phyloP scores from a whole-genome alignment of 495 filamentous ascomycete species.

The Penicillium maclennaniae region DNA sequence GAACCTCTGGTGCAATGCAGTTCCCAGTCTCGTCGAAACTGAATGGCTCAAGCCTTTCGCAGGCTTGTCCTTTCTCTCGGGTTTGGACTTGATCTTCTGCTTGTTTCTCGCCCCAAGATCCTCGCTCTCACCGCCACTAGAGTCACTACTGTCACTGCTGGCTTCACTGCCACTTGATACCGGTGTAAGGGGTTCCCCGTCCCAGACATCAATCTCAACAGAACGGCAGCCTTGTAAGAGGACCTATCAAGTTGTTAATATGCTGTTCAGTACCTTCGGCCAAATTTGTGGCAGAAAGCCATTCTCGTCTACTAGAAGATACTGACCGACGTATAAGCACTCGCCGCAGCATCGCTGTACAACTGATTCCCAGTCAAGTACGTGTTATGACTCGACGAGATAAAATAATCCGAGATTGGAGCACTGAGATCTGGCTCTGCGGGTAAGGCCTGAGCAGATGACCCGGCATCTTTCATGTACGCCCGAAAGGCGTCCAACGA shows the following conservation, averaged over 20 bases:
- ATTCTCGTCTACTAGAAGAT: background rate
- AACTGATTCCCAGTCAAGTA: conserved; percentile 92
- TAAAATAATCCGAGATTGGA: conserved; percentile 82
- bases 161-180: conserved; percentile 21
- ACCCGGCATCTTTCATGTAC: conserved; percentile 57
- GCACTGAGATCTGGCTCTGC: conserved; percentile 50
- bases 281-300: too few species aligned
- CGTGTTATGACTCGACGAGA: conserved; percentile 92
- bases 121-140: conserved; percentile 15
- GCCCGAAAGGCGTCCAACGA: conserved; percentile 49
- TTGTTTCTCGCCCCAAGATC: conserved; percentile 7
- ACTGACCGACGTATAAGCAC: conserved; percentile 77
- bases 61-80: conserved; percentile 17
- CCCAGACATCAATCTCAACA: conserved; percentile 95
- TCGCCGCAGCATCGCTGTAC: conserved; percentile 73
- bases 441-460: conserved; percentile 38
- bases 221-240: conserved; percentile 82
- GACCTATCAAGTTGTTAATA: conserved; percentile 36
- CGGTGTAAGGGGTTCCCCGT: conserved; percentile 58
- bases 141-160: conserved; percentile 24
- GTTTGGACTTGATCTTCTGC: conserved; percentile 19
- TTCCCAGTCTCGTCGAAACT: conserved; percentile 23
- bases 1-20: conserved; percentile 23
- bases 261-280: too few species aligned
- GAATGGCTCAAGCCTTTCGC: conserved; percentile 13